Evolutionary conservation across 2,329 filamentous ascomycete genomes (phyloP).

Genomic region (Lachnellula occidentalis): DNA sequence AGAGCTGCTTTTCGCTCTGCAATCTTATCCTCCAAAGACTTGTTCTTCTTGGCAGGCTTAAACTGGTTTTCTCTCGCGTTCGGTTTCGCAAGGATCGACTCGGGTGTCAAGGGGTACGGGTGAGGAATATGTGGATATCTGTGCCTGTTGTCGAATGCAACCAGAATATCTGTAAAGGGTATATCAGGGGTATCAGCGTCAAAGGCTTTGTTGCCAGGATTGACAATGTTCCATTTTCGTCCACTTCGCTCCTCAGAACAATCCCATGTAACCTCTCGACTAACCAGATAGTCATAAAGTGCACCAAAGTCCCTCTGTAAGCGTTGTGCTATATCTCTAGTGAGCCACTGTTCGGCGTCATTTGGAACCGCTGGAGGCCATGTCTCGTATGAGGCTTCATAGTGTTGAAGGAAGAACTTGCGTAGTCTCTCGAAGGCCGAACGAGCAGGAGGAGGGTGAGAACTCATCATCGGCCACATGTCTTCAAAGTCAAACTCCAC

Average conservation of each 20-base stretch:
- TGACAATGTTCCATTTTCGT: slow-evolving; percentile 60
- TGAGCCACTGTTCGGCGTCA: slow-evolving; percentile 53
- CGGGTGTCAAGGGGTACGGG: slow-evolving; percentile 60
- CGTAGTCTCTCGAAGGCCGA: slow-evolving; percentile 55
- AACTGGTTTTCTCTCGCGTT: slow-evolving; percentile 16
- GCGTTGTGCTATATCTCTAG: slow-evolving; percentile 47
- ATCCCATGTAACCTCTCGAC: slow-evolving; percentile 62
- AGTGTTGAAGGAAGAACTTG: slow-evolving; percentile 55
- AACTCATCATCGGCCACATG: slow-evolving; percentile 47
- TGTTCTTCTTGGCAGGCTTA: slow-evolving; percentile 13
- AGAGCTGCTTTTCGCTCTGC: slow-evolving; percentile 31
- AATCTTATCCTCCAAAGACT: slow-evolving; percentile 20
- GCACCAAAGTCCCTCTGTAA: slow-evolving; percentile 64
- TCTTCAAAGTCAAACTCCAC: slow-evolving; percentile 54
- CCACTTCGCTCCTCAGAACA: slow-evolving; percentile 54
- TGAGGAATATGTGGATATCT: slow-evolving; percentile 62
- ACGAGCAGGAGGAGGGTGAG: slow-evolving; percentile 28
- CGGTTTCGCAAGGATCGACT: slow-evolving; percentile 37
- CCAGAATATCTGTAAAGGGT: slow-evolving; percentile 61
- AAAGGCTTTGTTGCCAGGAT: slow-evolving; percentile 41
- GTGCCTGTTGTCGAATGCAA: slow-evolving; percentile 58
- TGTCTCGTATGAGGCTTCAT: slow-evolving; percentile 48
- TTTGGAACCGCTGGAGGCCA: slow-evolving; percentile 52
- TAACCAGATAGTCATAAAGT: slow-evolving; percentile 65
- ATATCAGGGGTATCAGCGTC: slow-evolving; percentile 47